These are phyloP conservation scores for Xylariaceae sp. DNA, from an alignment of 2,329 filamentous ascomycete genomes.

Conservation along the genomic window DNA sequence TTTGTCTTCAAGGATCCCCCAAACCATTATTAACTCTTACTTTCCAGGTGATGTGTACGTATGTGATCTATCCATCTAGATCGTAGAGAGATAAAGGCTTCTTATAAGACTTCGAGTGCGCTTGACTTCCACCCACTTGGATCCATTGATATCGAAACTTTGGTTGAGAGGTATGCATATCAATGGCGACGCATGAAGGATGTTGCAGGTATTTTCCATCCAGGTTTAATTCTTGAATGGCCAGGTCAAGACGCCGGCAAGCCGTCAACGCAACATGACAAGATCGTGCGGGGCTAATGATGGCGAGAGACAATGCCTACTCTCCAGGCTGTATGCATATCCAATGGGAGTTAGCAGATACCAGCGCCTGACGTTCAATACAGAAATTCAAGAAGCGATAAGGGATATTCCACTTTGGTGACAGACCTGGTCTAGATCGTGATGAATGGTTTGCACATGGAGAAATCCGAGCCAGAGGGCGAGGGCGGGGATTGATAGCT, in stretches of 20 bases:
- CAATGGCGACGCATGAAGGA: not conserved
- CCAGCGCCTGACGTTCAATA: too few relatives aligned
- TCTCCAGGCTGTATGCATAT: too few relatives aligned
- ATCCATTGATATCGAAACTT: not conserved
- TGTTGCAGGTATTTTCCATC: not conserved
- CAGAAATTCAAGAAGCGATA: too few relatives aligned
- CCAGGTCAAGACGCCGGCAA: not conserved
- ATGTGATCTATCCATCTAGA: too few relatives aligned
- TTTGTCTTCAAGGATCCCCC: conserved; percentile 43
- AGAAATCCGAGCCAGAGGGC: not conserved
- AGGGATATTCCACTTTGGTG: too few relatives aligned
- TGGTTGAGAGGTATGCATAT: not conserved
- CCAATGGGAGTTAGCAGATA: too few relatives aligned
- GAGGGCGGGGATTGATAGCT: not conserved
- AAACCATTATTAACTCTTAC: conserved; percentile 36
- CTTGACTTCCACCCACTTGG: not conserved
- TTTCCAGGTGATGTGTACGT: too few relatives aligned
- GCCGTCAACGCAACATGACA: too few relatives aligned
- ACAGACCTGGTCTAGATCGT: too few relatives aligned
- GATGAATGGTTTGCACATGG: not conserved
- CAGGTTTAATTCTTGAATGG: not conserved
- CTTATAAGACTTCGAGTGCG: not conserved
- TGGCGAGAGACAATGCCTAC: too few relatives aligned
- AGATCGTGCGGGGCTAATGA: too few relatives aligned
- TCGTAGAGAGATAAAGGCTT: not conserved